Percentiles rank a stretch among this genome's conserved stretches.
phyloP scores from a whole-genome alignment of 208 protist genomes.

The Wallacemonas sp. region DNA sequence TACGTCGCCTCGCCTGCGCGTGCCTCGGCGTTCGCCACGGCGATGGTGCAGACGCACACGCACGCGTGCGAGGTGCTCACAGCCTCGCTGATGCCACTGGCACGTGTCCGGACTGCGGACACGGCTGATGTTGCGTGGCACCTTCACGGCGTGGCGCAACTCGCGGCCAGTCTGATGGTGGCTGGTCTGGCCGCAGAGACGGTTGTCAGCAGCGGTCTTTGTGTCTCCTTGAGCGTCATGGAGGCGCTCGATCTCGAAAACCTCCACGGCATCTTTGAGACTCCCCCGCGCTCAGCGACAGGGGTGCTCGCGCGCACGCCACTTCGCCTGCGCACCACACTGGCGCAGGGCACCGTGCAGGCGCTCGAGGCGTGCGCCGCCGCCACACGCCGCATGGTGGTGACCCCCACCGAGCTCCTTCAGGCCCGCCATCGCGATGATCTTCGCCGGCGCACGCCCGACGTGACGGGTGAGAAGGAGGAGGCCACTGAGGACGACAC shows the following conservation, averaged over 20 bases:
- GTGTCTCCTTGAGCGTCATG: constrained; percentile 40
- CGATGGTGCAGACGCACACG: neutral
- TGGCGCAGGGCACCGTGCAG: constrained; percentile 13
- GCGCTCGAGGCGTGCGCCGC: neutral
- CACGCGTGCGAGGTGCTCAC: neutral
- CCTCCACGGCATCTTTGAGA: constrained; percentile 49
- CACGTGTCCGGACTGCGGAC: too few relatives aligned
- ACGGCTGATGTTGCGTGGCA: neutral
- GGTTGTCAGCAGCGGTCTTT: constrained; percentile 65
- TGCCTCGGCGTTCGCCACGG: neutral
- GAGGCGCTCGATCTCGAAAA: constrained; percentile 51
- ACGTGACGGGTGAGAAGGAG: too few relatives aligned
- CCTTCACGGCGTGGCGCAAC: constrained; percentile 19
- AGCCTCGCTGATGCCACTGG: neutral
- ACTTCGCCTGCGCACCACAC: constrained; percentile 27
- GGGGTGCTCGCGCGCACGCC: constrained; percentile 32
- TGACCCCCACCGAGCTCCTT: constrained; percentile 7
- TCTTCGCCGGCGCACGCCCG: neutral
- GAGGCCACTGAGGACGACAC: neutral
- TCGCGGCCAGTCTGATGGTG: constrained; percentile 64
- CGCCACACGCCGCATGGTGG: constrained; percentile 12
- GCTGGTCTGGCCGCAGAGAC: constrained; percentile 49
- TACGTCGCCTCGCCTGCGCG: neutral
- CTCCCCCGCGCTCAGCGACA: neutral
- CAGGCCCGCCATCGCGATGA: neutral